These are phyloP conservation scores for Fusarium pseudocircinatum DNA, from an alignment of 2,329 filamentous ascomycete genomes.

Conservation along the genomic window DNA sequence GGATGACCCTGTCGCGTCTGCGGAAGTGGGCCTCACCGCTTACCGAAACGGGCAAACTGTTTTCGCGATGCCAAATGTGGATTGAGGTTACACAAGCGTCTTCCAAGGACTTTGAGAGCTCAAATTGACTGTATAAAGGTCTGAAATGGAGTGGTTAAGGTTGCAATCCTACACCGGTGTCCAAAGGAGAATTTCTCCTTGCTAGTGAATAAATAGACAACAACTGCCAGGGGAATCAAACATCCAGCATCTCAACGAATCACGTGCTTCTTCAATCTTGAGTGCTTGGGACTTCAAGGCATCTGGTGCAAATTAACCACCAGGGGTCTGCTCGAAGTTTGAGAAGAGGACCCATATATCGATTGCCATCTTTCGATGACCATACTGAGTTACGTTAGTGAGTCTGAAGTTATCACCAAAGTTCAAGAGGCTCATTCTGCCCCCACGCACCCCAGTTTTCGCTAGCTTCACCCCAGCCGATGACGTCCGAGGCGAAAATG, in stretches of 20 bases:
- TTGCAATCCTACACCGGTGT: too few species aligned
- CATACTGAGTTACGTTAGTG: neutral
- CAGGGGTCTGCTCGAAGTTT: accelerated
- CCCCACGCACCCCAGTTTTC: neutral
- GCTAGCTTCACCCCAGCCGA: constrained; percentile 35
- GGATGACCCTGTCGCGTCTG: constrained; percentile 36
- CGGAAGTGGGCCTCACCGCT: constrained; percentile 42
- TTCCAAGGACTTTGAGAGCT: neutral
- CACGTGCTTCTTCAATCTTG: neutral
- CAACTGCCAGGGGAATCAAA: too few species aligned
- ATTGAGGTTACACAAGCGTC: neutral
- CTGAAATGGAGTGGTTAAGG: neutral
- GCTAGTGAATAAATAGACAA: too few species aligned
- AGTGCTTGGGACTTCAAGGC: neutral
- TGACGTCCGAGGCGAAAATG: constrained; percentile 47
- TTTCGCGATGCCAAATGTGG: neutral
- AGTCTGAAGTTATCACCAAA: neutral
- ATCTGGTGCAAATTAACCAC: neutral
- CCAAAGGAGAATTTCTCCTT: too few species aligned
- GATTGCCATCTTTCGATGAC: neutral
- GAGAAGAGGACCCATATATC: neutral
- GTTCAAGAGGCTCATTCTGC: neutral
- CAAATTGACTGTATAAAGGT: neutral
- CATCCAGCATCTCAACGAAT: too few species aligned
- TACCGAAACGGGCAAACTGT: constrained; percentile 12